phyloP scores from a whole-genome alignment of 768 basidiomycete species.

The Paxillus involutus region DNA sequence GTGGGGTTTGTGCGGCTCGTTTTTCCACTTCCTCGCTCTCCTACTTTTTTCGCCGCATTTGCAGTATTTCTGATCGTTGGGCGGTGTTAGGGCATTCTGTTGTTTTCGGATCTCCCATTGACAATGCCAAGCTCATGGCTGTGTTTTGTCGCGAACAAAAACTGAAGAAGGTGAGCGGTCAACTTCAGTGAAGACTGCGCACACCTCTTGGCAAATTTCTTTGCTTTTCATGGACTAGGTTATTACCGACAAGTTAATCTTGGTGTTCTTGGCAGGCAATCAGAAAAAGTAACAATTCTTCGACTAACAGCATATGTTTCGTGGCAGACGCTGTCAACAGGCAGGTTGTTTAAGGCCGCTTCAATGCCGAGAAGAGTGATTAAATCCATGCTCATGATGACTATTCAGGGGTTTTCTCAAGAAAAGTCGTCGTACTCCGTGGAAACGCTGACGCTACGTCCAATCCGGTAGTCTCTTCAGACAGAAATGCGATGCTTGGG shows the following conservation, averaged over 20 bases:
- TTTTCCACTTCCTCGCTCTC: not conserved
- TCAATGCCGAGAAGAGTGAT: conserved; percentile 15
- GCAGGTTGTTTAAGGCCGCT: conserved; percentile 16
- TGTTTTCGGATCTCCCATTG: not conserved
- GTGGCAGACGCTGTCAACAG: not conserved
- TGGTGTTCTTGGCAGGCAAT: conserved; percentile 10
- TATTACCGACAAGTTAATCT: conserved; percentile 1
- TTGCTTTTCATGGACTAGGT: not conserved
- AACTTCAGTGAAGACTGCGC: not conserved
- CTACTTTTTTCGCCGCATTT: not conserved
- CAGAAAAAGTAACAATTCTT: not conserved
- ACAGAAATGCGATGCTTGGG: not conserved
- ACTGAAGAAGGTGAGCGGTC: not conserved
- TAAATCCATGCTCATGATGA: not conserved
- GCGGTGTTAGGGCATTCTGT: not conserved
- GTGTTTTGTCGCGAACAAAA: not conserved
- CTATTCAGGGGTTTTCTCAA: conserved; percentile 1
- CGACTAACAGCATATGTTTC: not conserved
- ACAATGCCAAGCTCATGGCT: not conserved
- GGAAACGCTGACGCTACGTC: not conserved
- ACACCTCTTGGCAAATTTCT: not conserved
- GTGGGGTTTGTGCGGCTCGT: conserved; percentile 28
- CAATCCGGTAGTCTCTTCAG: not conserved
- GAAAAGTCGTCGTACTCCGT: not conserved
- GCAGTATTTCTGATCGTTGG: not conserved